These are phyloP conservation scores for Hypoxylon cercidicola DNA, from an alignment of 495 filamentous ascomycete species.

Conservation along the genomic window DNA sequence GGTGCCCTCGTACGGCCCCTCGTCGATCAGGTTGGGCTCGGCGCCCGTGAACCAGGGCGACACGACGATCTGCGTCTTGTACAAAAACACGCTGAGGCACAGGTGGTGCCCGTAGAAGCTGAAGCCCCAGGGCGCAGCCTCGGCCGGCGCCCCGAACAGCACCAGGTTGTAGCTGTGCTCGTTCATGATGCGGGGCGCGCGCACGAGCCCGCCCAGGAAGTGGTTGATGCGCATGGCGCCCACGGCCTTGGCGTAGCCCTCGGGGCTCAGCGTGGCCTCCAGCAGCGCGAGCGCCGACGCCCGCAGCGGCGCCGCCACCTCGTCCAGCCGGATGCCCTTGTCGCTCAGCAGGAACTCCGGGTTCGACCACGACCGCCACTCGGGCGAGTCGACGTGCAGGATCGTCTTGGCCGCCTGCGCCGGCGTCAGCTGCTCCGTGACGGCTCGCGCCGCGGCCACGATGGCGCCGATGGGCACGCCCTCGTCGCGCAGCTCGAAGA, in stretches of 20 bases:
- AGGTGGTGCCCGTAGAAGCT: slow-evolving; percentile 82
- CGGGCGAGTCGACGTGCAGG: slow-evolving; percentile 74
- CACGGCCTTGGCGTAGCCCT: slow-evolving; percentile 76
- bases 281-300: slow-evolving; percentile 65
- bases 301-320: slow-evolving; percentile 55
- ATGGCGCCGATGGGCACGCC: slow-evolving; percentile 67
- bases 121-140: slow-evolving; percentile 71
- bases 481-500: slow-evolving; percentile 71
- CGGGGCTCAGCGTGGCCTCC: slow-evolving; percentile 66
- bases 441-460: slow-evolving; percentile 55
- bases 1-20: slow-evolving; percentile 67
- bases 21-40: slow-evolving; percentile 78
- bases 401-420: slow-evolving; percentile 58
- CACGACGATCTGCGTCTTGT: slow-evolving; percentile 67
- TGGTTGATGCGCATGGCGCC: slow-evolving; percentile 80
- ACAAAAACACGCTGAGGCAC: slow-evolving; percentile 73
- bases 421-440: slow-evolving; percentile 57
- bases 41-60: slow-evolving; percentile 80
- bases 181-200: slow-evolving; percentile 71
- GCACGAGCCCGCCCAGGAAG: slow-evolving; percentile 76
- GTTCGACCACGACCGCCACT: slow-evolving; percentile 81
- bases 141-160: slow-evolving; percentile 68
- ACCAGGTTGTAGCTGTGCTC: slow-evolving; percentile 79
- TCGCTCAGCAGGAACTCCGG: slow-evolving; percentile 72
- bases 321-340: slow-evolving; percentile 75